Evolutionary conservation across 495 filamentous ascomycete genomes (phyloP).

Genomic region (Penicillium herquei): DNA sequence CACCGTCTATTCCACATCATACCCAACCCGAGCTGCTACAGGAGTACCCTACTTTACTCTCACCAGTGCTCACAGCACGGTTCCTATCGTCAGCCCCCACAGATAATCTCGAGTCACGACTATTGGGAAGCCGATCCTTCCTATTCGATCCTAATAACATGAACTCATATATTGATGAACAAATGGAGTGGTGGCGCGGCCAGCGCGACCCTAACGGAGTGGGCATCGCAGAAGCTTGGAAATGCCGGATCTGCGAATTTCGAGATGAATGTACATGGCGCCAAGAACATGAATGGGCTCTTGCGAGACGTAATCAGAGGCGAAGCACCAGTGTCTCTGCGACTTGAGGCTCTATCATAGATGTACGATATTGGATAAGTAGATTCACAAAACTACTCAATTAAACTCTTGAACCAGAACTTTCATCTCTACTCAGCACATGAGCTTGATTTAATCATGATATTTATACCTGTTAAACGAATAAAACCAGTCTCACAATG

Average conservation of each 20-base stretch:
- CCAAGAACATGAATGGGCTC: conserved; percentile 52
- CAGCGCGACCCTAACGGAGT: conserved; percentile 76
- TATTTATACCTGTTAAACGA: no score
- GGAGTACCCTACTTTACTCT: conserved; percentile 49
- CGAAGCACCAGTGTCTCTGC: conserved; percentile 11
- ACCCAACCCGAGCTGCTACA: conserved; percentile 56
- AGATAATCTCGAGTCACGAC: conserved; percentile 30
- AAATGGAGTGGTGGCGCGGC: conserved; percentile 87
- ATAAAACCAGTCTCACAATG: conserved; percentile 24
- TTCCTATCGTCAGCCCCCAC: conserved; percentile 39
- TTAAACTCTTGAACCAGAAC: no score
- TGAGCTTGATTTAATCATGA: no score
- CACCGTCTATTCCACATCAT: conserved; percentile 48
- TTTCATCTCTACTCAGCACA: no score
- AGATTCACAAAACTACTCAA: no score
- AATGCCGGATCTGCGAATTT: conserved; percentile 72
- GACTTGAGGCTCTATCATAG: no score
- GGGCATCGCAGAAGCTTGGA: conserved; percentile 83
- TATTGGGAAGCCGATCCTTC: conserved; percentile 70
- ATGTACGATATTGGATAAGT: no score
- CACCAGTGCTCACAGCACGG: conserved; percentile 45
- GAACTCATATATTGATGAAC: conserved; percentile 60
- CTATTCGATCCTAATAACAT: conserved; percentile 63
- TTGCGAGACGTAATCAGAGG: conserved; percentile 32
- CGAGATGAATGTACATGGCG: conserved; percentile 60